Conservation (phyloP, 2,329 filamentous ascomycete species). For the Colletotrichum destructivum region DNA sequence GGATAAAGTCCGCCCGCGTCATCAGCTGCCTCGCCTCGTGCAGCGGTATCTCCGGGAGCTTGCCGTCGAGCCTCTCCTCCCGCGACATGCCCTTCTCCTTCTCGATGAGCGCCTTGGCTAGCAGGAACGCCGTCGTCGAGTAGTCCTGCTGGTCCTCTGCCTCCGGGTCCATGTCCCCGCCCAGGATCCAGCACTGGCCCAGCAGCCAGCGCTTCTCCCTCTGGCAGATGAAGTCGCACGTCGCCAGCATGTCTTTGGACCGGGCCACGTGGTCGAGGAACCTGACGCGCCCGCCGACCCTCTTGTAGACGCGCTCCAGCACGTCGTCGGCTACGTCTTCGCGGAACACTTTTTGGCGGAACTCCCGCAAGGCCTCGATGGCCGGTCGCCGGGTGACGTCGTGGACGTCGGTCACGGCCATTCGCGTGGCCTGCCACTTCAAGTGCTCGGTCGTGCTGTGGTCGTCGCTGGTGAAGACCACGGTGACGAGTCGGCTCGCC, state of each 20-base stretch:
- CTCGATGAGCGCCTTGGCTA: conserved; percentile 70
- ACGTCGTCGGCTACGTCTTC: conserved; percentile 56
- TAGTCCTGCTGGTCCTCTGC: conserved; percentile 77
- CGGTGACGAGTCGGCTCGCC: conserved; percentile 77
- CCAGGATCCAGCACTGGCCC: conserved; percentile 82
- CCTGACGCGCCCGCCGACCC: conserved; percentile 67
- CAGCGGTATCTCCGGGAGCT: conserved; percentile 66
- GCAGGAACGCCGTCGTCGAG: conserved; percentile 69
- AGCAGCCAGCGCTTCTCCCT: conserved; percentile 82
- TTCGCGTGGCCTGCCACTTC: conserved; percentile 68
- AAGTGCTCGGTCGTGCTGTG: conserved; percentile 72
- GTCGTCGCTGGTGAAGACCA: conserved; percentile 70
- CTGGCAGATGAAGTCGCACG: conserved; percentile 71
- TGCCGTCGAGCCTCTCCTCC: conserved; percentile 51
- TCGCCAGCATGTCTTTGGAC: conserved; percentile 64
- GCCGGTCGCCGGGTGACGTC: conserved; percentile 66
- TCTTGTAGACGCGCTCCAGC: conserved; percentile 68
- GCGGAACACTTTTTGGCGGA: conserved; percentile 62
- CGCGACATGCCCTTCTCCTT: conserved; percentile 55
- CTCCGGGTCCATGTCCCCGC: conserved; percentile 78
- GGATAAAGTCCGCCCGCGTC: conserved; percentile 71
- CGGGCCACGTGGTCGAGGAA: conserved; percentile 69
- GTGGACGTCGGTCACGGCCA: conserved; percentile 68
- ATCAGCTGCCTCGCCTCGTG: conserved; percentile 67
- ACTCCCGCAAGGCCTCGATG: conserved; percentile 63